phyloP scores from a whole-genome alignment of 208 protist genomes.

The Leptomonas seymouri region DNA sequence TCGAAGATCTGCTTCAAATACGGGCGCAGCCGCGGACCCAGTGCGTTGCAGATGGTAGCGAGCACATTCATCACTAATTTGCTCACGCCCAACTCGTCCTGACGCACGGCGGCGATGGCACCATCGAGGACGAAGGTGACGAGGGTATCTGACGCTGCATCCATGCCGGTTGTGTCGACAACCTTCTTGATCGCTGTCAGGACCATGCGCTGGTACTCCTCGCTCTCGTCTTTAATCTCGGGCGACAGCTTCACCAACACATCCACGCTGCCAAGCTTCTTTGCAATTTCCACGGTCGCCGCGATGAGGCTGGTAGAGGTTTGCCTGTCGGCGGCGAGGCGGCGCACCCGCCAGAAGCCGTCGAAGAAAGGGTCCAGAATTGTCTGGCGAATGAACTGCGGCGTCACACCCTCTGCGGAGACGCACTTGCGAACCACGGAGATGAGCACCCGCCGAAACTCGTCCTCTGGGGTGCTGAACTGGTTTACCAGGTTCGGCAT shows the following conservation, averaged over 20 bases:
- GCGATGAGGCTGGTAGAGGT: slow-evolving; percentile 95
- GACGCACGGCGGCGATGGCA: slow-evolving; percentile 96
- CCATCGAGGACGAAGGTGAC: slow-evolving; percentile 97
- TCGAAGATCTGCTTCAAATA: slow-evolving; percentile 97
- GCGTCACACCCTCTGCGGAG: slow-evolving; percentile 96
- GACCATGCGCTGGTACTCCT: slow-evolving; percentile 97
- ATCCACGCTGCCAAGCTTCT: slow-evolving; percentile 94
- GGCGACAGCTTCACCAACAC: slow-evolving; percentile 95
- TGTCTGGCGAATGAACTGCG: slow-evolving; percentile 92
- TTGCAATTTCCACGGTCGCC: slow-evolving; percentile 96
- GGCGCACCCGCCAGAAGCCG: slow-evolving; percentile 95
- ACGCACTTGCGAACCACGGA: slow-evolving; percentile 99
- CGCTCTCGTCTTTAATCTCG: slow-evolving; percentile 98
- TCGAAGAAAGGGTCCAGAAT: slow-evolving; percentile 93
- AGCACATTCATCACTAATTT: slow-evolving; percentile 93
- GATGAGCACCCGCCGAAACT: slow-evolving; percentile 99
- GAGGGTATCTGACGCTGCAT: slow-evolving; percentile 93
- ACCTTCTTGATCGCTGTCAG: slow-evolving; percentile 93
- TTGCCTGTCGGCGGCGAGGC: slow-evolving; percentile 96
- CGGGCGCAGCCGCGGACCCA: slow-evolving; percentile 92
- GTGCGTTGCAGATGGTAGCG: slow-evolving; percentile 93
- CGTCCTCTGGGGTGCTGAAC: slow-evolving; percentile 96
- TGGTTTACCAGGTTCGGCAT: slow-evolving; percentile 96
- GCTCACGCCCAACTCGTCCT: slow-evolving; percentile 94
- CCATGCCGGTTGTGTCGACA: slow-evolving; percentile 67